Evolutionary conservation across 768 basidiomycete species (phyloP).

Genomic region (Cyclocybe cylindracea): DNA sequence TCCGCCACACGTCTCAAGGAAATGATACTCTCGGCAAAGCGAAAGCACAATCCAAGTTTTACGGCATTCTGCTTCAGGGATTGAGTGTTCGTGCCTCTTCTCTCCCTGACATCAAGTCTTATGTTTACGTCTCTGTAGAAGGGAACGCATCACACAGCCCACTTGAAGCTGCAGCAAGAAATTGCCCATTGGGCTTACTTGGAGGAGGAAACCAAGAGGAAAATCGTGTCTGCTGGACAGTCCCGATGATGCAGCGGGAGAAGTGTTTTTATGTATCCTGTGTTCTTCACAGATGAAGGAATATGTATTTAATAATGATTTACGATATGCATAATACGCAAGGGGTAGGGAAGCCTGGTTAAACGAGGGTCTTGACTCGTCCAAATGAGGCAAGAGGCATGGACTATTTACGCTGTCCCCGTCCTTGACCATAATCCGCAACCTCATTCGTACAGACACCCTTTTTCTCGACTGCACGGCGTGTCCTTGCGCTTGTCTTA

Average conservation of each 20-base stretch:
- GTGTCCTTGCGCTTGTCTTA: too few species aligned
- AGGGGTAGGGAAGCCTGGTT: too few species aligned
- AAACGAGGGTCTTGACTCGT: too few species aligned
- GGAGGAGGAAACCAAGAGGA: slow-evolving; percentile 76
- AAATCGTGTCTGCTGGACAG: slow-evolving; percentile 49
- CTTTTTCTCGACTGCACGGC: too few species aligned
- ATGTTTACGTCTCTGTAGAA: slow-evolving; percentile 38
- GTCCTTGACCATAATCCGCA: too few species aligned
- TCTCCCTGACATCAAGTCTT: background rate
- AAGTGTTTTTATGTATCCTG: background rate
- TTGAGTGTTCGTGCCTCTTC: slow-evolving; percentile 59
- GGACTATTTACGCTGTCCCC: too few species aligned
- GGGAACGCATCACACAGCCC: slow-evolving; percentile 69
- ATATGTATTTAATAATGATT: too few species aligned
- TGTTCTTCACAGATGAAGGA: too few species aligned
- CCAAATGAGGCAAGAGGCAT: too few species aligned
- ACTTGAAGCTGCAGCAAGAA: slow-evolving; percentile 86
- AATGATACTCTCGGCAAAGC: slow-evolving; percentile 61
- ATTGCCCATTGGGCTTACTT: slow-evolving; percentile 84
- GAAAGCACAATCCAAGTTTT: slow-evolving; percentile 71
- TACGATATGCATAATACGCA: too few species aligned
- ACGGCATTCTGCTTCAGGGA: slow-evolving; percentile 74
- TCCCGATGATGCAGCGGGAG: slow-evolving; percentile 19
- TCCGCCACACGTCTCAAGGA: slow-evolving; percentile 69
- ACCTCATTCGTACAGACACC: too few species aligned